Percentiles rank a stretch among this genome's conserved stretches.
Conservation (phyloP, 108 stramenopile species). For the Ochromonas danica region DNA sequence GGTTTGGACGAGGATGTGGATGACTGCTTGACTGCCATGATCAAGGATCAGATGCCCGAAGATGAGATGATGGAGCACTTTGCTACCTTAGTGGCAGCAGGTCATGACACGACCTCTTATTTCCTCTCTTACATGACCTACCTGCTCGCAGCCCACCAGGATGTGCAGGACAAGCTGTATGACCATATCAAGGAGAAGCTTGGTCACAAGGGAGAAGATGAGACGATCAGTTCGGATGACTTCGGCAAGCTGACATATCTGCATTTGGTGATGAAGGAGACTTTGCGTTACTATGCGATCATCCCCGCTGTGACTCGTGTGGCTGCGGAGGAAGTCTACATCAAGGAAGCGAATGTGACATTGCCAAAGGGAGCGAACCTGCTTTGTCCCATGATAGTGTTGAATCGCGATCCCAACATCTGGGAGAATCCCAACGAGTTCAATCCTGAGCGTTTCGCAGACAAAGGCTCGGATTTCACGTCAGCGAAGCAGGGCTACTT, state of each 20-base stretch:
- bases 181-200: not conserved
- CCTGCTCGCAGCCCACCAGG: conserved; percentile 1
- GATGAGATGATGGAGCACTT: conserved; percentile 5
- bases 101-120: conserved; percentile 29
- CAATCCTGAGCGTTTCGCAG: conserved; percentile 41
- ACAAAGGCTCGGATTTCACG: conserved; percentile 23
- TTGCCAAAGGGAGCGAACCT: conserved; percentile 30
- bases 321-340: not conserved
- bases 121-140: conserved; percentile 20
- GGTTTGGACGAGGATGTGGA: not conserved
- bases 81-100: conserved; percentile 7
- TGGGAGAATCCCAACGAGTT: conserved; percentile 48
- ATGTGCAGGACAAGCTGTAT: conserved; percentile 31
- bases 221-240: not conserved
- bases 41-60: not conserved
- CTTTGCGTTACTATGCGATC: conserved; percentile 4
- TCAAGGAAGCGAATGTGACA: conserved; percentile 25
- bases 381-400: not conserved
- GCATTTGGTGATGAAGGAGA: conserved; percentile 17
- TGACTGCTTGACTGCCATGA: not conserved
- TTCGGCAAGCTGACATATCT: conserved; percentile 1
- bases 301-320: conserved; percentile 19
- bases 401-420: conserved; percentile 41
- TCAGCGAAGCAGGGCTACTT: conserved; percentile 42
- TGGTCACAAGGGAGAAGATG: not conserved